Percentiles rank a stretch among this genome's conserved stretches.
These are phyloP conservation scores for Pichia sp. DNA, from an alignment of 1,139 yeast species.

Conservation along the genomic window DNA sequence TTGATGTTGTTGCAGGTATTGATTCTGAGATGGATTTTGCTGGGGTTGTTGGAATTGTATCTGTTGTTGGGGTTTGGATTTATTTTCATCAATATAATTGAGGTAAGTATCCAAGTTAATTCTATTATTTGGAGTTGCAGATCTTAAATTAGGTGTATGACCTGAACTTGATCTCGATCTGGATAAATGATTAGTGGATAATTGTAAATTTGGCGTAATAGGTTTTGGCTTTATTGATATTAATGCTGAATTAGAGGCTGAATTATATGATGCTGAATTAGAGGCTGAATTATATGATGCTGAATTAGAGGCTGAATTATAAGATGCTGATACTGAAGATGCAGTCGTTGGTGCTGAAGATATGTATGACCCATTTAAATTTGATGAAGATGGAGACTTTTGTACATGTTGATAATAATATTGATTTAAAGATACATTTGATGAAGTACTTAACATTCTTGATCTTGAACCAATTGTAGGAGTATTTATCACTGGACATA, in stretches of 20 bases:
- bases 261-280: too few relatives aligned
- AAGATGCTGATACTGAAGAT: too few relatives aligned
- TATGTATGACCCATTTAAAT: not conserved
- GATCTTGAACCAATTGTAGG: slow-evolving; percentile 5
- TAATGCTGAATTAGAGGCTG: too few relatives aligned
- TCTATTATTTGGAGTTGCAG: not conserved
- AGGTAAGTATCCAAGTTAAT: not conserved
- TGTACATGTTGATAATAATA: not conserved
- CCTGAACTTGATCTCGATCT: slow-evolving; percentile 2
- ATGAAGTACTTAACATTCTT: slow-evolving; percentile 8
- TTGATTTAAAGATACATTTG: slow-evolving; percentile 5
- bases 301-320: too few relatives aligned
- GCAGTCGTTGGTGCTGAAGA: not conserved
- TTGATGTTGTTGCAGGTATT: not conserved
- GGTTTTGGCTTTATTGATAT: not conserved
- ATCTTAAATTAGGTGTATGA: not conserved
- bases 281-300: too few relatives aligned
- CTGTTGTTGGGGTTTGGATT: slow-evolving; percentile 8
- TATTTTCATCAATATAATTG: too few relatives aligned
- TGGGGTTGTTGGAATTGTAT: slow-evolving; percentile 6
- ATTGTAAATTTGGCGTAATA: not conserved
- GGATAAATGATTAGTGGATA: not conserved
- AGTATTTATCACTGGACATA: not conserved
- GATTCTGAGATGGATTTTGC: slow-evolving; percentile 1
- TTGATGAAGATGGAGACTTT: slow-evolving; percentile 1